phyloP scores from a whole-genome alignment of 257 asterid species.

The Lycium barbarum region DNA sequence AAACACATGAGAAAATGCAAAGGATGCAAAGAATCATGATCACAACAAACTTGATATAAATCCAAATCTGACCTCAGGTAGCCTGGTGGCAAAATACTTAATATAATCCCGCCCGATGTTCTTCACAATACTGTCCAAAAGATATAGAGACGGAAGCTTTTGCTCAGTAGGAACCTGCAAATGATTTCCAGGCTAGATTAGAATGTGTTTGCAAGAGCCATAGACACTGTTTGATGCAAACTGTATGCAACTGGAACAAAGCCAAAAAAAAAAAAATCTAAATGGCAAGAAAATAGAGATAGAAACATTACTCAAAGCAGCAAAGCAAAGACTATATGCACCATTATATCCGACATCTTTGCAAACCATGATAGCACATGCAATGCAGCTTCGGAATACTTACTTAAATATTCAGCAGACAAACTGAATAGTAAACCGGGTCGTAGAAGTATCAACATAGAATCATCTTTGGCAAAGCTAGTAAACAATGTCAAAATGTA shows the following conservation, averaged over 20 bases:
- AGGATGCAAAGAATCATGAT: background rate
- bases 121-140: conserved; percentile 43
- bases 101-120: conserved; percentile 42
- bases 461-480: conserved; percentile 22
- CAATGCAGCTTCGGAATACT: background rate
- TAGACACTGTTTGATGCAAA: background rate
- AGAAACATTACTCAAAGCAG: conserved; percentile 15
- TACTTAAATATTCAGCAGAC: conserved; percentile 21
- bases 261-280: background rate
- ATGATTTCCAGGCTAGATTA: conserved; percentile 18
- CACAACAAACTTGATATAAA: background rate
- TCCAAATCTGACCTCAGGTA: conserved; percentile 35
- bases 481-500: background rate
- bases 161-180: conserved; percentile 38
- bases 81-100: conserved; percentile 38
- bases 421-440: background rate
- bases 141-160: conserved; percentile 39
- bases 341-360: background rate
- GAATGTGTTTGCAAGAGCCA: background rate
- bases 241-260: background rate
- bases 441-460: background rate
- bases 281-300: background rate
- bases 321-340: conserved; percentile 20
- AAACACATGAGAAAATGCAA: background rate
- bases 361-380: conserved; percentile 12